Conservation (phyloP, 208 protist species). For the Crithidia sp. region DNA sequence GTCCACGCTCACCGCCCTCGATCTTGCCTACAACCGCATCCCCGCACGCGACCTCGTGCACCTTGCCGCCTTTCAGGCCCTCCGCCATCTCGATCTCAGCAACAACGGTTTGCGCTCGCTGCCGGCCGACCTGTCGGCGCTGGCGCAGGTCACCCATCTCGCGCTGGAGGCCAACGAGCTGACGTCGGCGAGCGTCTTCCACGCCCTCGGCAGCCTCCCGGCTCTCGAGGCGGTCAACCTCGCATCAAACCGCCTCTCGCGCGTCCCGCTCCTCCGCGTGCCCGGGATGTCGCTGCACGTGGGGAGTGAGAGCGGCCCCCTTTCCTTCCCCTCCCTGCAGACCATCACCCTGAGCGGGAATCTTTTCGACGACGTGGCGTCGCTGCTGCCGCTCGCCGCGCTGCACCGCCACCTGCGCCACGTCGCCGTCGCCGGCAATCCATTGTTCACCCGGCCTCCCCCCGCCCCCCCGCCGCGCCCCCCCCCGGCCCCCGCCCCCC, state of each 20-base stretch:
- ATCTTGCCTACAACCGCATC: constrained; percentile 88
- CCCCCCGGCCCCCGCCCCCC: no score
- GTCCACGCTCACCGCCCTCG: constrained; percentile 58
- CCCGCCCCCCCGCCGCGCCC: no score
- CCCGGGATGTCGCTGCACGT: background rate
- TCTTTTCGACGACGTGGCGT: constrained; percentile 42
- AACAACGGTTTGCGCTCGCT: constrained; percentile 74
- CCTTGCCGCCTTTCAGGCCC: constrained; percentile 63
- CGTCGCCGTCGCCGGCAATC: constrained; percentile 72
- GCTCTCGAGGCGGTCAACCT: constrained; percentile 85
- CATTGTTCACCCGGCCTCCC: constrained; percentile 33
- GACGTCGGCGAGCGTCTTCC: constrained; percentile 51
- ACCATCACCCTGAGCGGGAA: constrained; percentile 75
- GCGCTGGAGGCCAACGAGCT: constrained; percentile 85
- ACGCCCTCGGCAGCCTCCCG: constrained; percentile 81
- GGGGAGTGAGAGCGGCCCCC: background rate
- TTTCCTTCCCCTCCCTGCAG: constrained; percentile 67
- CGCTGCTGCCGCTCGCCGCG: constrained; percentile 53
- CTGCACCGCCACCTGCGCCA: constrained; percentile 71
- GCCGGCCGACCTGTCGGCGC: constrained; percentile 69
- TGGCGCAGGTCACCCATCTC: constrained; percentile 83
- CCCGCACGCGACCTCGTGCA: constrained; percentile 56
- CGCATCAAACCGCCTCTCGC: constrained; percentile 71
- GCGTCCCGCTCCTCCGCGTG: constrained; percentile 40
- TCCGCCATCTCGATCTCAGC: constrained; percentile 86